A percentile compares a stretch with the other conserved stretches of the same genome.
Conservation (phyloP, 192 early-diverging fungal species). For the Coemansia pectinata region DNA sequence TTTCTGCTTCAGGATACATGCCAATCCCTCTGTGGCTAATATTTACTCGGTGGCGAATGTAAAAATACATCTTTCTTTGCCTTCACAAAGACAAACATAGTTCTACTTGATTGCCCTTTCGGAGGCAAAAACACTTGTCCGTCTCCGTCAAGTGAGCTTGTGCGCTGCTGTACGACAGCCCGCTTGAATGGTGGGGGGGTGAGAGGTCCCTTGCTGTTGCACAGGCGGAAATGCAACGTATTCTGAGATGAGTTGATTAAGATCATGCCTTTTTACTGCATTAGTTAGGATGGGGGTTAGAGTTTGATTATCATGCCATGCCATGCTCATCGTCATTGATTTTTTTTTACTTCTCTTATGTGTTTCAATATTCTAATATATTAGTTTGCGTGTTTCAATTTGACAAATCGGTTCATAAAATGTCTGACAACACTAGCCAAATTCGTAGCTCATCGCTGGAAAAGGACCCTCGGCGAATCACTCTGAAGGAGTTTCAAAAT, state of each 20-base stretch:
- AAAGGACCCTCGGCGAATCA: slow-evolving; percentile 30
- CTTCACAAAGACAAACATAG: background rate
- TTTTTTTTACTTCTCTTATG: background rate
- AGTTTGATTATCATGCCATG: background rate
- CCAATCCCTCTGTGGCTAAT: background rate
- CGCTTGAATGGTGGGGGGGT: background rate
- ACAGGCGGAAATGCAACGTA: background rate
- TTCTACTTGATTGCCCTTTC: background rate
- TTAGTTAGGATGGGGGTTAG: background rate
- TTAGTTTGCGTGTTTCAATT: background rate
- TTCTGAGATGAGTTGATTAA: background rate
- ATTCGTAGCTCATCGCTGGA: slow-evolving; percentile 33
- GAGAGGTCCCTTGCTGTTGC: background rate
- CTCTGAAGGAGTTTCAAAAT: slow-evolving; percentile 42
- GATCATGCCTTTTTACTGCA: background rate
- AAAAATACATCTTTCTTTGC: background rate
- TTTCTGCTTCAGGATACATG: background rate
- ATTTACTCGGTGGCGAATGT: background rate
- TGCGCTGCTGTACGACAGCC: background rate
- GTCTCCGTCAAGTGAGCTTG: background rate
- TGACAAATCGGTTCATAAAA: background rate
- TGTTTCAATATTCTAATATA: background rate
- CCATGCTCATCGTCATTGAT: background rate
- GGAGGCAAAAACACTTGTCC: background rate
- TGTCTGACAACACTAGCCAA: slow-evolving; percentile 25